These are phyloP conservation scores for Solanum tacnaense DNA, from an alignment of 257 asterid genomes.

Conservation along the genomic window DNA sequence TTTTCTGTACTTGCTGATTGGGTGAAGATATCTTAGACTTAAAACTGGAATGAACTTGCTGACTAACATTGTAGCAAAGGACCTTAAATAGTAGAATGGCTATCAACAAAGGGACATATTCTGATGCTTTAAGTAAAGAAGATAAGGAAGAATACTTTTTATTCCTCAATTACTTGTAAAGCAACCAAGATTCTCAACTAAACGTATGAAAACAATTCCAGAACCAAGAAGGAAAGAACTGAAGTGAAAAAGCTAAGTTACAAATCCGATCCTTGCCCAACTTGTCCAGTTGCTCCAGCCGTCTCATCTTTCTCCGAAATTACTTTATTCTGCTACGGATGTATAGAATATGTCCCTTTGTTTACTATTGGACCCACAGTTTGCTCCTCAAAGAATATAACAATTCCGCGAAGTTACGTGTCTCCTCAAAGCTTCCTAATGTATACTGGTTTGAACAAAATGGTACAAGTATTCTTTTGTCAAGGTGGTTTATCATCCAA, in stretches of 20 bases:
- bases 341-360: background rate
- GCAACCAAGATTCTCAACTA: conserved; percentile 20
- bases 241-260: conserved; percentile 9
- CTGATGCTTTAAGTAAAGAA: conserved; percentile 21
- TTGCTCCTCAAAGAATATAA: background rate
- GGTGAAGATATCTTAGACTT: background rate
- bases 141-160: conserved; percentile 33
- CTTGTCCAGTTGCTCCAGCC: background rate
- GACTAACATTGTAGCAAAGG: background rate
- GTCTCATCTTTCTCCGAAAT: background rate
- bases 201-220: conserved; percentile 1
- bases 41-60: background rate
- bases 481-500: conserved; percentile 62
- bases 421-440: background rate
- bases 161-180: conserved; percentile 9
- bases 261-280: conserved; percentile 12
- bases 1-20: background rate
- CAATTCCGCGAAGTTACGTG: background rate
- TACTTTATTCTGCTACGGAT: background rate
- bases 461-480: background rate
- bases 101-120: background rate
- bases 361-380: background rate
- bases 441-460: background rate
- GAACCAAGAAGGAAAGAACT: conserved; percentile 5
- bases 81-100: conserved; percentile 9